Evolutionary conservation across 805 yeast genomes (phyloP).

Genomic region (Schwanniomyces polymorphus): DNA sequence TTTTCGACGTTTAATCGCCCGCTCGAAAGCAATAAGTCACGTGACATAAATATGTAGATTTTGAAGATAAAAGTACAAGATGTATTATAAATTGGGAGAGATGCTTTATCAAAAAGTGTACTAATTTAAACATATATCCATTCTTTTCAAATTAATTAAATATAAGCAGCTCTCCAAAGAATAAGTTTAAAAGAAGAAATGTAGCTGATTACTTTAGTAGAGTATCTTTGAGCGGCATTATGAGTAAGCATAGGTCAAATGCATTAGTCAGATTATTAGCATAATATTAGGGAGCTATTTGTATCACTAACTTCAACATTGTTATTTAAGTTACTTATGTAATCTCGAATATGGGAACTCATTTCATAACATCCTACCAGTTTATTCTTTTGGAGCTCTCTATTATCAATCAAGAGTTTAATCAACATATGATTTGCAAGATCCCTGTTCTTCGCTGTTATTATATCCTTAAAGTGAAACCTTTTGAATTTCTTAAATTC

Average conservation of each 20-base stretch:
- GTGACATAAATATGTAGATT: neutral
- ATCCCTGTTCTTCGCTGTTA: constrained; percentile 3
- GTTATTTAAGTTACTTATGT: constrained; percentile 3
- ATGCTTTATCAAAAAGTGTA: too few relatives aligned
- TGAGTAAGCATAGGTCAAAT: neutral
- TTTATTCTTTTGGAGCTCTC: constrained; percentile 1
- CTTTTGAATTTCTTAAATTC: constrained; percentile 25
- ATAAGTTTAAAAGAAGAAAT: too few relatives aligned
- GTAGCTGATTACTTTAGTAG: too few relatives aligned
- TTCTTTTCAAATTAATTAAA: too few relatives aligned
- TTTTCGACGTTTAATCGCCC: neutral
- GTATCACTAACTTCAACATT: constrained; percentile 5
- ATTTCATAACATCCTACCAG: neutral
- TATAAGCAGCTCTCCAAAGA: too few relatives aligned
- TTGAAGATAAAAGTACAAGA: too few relatives aligned
- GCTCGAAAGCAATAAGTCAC: neutral
- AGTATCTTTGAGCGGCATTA: too few relatives aligned
- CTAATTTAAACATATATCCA: too few relatives aligned
- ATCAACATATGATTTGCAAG: constrained; percentile 12
- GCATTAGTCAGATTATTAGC: constrained; percentile 2
- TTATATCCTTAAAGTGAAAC: constrained; percentile 12
- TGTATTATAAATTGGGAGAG: too few relatives aligned
- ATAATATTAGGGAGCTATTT: constrained; percentile 16
- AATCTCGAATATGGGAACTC: constrained; percentile 1
- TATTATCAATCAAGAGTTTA: constrained; percentile 6